A percentile compares a stretch with the other conserved stretches of the same genome.
These are phyloP conservation scores for Candida argentea DNA, from an alignment of 805 yeast genomes.

Conservation along the genomic window DNA sequence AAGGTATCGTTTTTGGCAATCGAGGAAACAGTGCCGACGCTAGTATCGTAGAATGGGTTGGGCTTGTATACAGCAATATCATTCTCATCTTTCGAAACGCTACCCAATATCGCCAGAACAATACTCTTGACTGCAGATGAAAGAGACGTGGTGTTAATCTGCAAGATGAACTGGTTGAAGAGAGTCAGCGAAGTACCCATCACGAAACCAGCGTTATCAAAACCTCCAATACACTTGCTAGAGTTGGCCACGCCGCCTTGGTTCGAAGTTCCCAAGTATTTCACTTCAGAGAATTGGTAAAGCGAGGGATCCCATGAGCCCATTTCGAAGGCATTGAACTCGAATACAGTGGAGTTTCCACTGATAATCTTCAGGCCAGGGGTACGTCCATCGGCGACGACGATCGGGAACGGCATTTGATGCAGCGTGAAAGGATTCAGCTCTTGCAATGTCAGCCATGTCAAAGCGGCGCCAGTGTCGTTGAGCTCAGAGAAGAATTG, in stretches of 20 bases:
- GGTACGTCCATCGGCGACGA: constrained; percentile 18
- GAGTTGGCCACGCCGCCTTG: constrained; percentile 10
- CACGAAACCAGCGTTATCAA: constrained; percentile 17
- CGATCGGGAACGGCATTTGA: constrained; percentile 19
- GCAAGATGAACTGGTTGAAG: constrained; percentile 15
- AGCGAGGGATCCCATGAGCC: constrained; percentile 21
- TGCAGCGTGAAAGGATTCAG: constrained; percentile 12
- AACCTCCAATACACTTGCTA: constrained; percentile 12
- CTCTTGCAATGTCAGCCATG: constrained; percentile 15
- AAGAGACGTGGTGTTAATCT: constrained; percentile 9
- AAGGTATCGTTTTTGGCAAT: constrained; percentile 34
- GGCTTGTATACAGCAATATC: constrained; percentile 14
- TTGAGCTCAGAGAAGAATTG: constrained; percentile 24
- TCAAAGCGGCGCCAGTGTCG: constrained; percentile 17
- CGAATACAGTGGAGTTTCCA: constrained; percentile 19
- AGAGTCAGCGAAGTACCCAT: constrained; percentile 17
- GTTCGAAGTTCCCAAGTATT: constrained; percentile 15
- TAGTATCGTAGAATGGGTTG: constrained; percentile 33
- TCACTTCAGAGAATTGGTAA: constrained; percentile 12
- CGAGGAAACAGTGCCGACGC: constrained; percentile 18
- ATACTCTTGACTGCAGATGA: constrained; percentile 11
- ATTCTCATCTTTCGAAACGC: constrained; percentile 36
- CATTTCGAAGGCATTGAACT: constrained; percentile 16
- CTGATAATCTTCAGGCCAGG: constrained; percentile 12
- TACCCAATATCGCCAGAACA: constrained; percentile 13